Evolutionary conservation across 2,329 filamentous ascomycete species (phyloP).

Genomic region (Pestalotiopsis sp.): DNA sequence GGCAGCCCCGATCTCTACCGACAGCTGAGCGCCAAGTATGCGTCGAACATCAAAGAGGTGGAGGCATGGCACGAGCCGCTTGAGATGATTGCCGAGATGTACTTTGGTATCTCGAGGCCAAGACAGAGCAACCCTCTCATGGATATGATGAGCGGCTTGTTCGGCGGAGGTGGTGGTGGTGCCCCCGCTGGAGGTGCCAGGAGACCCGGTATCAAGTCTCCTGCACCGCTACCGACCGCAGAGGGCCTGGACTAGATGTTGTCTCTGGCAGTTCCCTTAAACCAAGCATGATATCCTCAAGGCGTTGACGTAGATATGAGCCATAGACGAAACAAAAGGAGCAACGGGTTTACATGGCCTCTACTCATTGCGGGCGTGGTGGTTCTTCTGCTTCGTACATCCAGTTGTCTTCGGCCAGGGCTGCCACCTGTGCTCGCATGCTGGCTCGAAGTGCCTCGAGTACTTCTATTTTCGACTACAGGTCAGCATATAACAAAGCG

Average conservation of each 20-base stretch:
- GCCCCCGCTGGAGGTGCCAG: constrained; percentile 34
- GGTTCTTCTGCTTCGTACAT: constrained; percentile 78
- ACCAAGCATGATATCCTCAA: constrained; percentile 5
- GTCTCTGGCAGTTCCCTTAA: neutral
- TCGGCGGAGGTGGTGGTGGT: constrained; percentile 74
- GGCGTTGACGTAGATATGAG: constrained; percentile 6
- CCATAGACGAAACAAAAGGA: neutral
- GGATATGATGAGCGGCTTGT: constrained; percentile 97
- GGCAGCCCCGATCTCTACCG: constrained; percentile 78
- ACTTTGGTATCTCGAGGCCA: constrained; percentile 89
- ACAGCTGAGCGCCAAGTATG: constrained; percentile 82
- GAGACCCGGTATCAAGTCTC: constrained; percentile 45
- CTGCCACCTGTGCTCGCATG: constrained; percentile 70
- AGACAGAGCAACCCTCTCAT: constrained; percentile 89
- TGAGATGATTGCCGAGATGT: constrained; percentile 91
- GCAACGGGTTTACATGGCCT: neutral
- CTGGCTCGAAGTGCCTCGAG: constrained; percentile 70
- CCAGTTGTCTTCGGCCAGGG: constrained; percentile 83
- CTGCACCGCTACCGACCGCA: constrained; percentile 52
- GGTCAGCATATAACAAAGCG: neutral
- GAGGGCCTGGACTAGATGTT: constrained; percentile 60
- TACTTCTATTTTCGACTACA: constrained; percentile 49
- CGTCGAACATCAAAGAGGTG: constrained; percentile 73
- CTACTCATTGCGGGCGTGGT: constrained; percentile 37
- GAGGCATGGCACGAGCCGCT: constrained; percentile 80